Percentiles rank a stretch among this genome's conserved stretches.
Conservation (phyloP, 352 stramenopile species). For the Pythium sp. region DNA sequence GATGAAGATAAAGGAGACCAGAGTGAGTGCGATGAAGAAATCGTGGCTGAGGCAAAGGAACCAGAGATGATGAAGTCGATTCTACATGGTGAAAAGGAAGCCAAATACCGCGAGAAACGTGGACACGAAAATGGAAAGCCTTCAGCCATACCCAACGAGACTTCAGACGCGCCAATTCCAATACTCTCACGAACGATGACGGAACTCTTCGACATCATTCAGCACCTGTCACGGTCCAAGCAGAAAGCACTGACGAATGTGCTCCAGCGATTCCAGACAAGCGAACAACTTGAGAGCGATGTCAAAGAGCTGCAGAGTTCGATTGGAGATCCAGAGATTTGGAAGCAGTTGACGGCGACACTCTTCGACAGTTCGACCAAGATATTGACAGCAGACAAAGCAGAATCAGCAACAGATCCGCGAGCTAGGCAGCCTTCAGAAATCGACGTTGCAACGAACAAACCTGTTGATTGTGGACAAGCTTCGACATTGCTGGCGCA, state of each 20-base stretch:
- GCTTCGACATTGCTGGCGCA: conserved; percentile 28
- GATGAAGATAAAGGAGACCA: background rate
- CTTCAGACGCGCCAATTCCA: background rate
- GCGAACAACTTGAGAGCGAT: conserved; percentile 49
- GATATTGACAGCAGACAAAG: background rate
- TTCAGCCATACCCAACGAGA: background rate
- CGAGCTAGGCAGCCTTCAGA: background rate
- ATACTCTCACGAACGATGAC: conserved; percentile 50
- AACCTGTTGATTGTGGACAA: background rate
- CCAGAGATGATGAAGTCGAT: background rate
- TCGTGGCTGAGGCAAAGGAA: conserved; percentile 7
- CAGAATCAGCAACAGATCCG: background rate
- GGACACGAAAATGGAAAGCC: background rate
- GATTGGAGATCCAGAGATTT: conserved; percentile 71
- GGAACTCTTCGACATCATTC: conserved; percentile 61
- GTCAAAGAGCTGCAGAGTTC: conserved; percentile 52
- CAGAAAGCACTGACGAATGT: conserved; percentile 58
- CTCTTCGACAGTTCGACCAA: conserved; percentile 20
- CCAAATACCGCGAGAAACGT: background rate
- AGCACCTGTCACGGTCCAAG: conserved; percentile 67
- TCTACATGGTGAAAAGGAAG: background rate
- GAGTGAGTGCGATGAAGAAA: conserved; percentile 10
- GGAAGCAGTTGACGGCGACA: conserved; percentile 56
- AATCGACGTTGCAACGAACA: background rate
- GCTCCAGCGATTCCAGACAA: conserved; percentile 59